Evolutionary conservation across 208 protist genomes (phyloP), one percentile per base, ranked within the genome.

Genomic region (Novymonas esmeraldas): DNA sequence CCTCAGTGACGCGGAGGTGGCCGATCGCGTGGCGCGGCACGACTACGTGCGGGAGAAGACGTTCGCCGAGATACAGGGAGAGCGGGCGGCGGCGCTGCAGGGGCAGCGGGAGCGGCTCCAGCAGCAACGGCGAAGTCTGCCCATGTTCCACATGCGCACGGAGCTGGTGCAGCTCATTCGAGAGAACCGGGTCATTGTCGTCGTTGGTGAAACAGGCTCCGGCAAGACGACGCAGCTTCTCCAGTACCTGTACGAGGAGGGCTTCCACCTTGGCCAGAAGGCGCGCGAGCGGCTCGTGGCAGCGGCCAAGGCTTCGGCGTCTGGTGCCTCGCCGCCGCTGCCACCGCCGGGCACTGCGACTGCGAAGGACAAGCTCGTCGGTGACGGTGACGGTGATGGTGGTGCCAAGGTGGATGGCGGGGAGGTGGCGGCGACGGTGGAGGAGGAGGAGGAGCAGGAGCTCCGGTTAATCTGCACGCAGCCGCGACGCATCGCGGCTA

Each of bases 401-500:
- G 28, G 10, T 20, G 38, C 20, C 11, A 16, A 38, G 2, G 48
- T 18, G 22, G 18, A 54, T 26, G 10, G 31, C 33, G 22, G 64
- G 18, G 54, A 70, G 13, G 31, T 41, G 45, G 33, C 29, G 50
- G 18, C 1, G 44, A 39, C 13, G 26, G 55, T n/a, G 6, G 72
- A 82, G 6, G 72, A 78, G 11, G 80, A 75, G 18, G 70, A 78
- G 52, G 57, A 65, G 26, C 64, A 83, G 13, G 79, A 90, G 52
- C 70, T 86, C 41, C 76, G 84, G 28, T 64, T 93, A 14, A 87
- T 94, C 39, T 99, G 98, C 73, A 99, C 99, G 10, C 99, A 99
- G 79, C 99, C 99, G 24, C 84, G 99, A 14, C 90, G 99, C 49
- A 98, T 99, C 50, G 99, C 99, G 9, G 99, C 99, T 9, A 98